Conservation (phyloP, 441 rosid genomes). For the Iberis amara region DNA sequence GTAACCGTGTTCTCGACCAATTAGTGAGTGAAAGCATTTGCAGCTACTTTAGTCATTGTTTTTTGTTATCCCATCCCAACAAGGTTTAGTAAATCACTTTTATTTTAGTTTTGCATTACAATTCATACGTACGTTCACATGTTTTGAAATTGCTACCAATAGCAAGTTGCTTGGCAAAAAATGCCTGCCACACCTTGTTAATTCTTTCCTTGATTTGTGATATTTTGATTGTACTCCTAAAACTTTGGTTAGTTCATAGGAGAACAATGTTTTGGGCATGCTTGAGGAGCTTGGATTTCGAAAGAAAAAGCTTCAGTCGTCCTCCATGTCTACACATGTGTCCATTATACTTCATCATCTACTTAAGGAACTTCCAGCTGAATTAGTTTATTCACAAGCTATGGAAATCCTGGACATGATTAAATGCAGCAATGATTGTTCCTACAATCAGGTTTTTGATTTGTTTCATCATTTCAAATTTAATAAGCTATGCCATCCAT, state of each 20-base stretch:
- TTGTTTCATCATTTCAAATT: conserved; percentile 14
- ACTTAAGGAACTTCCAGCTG: conserved; percentile 72
- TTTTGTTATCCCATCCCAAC: background rate
- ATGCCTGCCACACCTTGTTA: background rate
- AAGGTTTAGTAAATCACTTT: background rate
- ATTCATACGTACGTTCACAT: background rate
- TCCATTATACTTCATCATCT: conserved; percentile 77
- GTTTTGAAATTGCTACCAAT: conserved; percentile 5
- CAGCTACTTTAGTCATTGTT: background rate
- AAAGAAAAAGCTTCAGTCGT: conserved; percentile 41
- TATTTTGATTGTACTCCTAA: conserved; percentile 22
- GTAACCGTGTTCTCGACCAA: conserved; percentile 25
- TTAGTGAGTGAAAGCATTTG: conserved; percentile 7
- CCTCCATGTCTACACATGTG: conserved; percentile 41
- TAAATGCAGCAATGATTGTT: conserved; percentile 60
- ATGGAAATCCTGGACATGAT: conserved; percentile 61
- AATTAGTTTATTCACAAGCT: conserved; percentile 54
- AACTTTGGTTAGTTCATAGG: conserved; percentile 37
- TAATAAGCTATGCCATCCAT: background rate
- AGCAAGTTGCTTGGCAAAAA: background rate
- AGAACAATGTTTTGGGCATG: conserved; percentile 31
- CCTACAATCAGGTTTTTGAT: conserved; percentile 55
- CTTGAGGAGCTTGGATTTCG: conserved; percentile 69
- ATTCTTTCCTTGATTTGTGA: conserved; percentile 15
- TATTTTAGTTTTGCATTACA: background rate